phyloP scores from a whole-genome alignment of 2,329 filamentous ascomycete genomes.

The Penicillium sp. region DNA sequence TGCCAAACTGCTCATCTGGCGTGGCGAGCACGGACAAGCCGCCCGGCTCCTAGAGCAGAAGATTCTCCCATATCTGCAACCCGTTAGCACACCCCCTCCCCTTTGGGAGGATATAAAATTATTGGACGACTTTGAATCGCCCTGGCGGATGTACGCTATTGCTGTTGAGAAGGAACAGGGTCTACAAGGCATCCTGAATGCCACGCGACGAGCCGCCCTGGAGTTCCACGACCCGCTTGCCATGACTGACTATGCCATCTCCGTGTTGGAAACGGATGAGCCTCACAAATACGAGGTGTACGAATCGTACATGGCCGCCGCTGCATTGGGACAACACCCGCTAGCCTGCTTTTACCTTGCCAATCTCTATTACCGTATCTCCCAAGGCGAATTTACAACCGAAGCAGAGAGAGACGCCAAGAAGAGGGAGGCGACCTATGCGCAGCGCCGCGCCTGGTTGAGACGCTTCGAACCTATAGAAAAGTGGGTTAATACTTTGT shows the following conservation, averaged over 20 bases:
- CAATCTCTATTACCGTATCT: slow-evolving; percentile 38
- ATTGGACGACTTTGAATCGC: slow-evolving; percentile 15
- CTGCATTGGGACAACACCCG: slow-evolving; percentile 29
- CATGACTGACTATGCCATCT: slow-evolving; percentile 26
- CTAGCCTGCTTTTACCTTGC: slow-evolving; percentile 34
- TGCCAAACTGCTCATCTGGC: slow-evolving; percentile 25
- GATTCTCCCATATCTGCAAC: slow-evolving; percentile 23
- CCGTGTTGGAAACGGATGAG: slow-evolving; percentile 19
- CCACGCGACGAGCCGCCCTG: slow-evolving; percentile 26
- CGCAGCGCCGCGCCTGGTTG: background rate
- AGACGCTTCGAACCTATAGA: background rate
- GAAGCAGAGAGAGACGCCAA: slow-evolving; percentile 16
- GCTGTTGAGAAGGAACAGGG: slow-evolving; percentile 4
- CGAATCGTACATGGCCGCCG: slow-evolving; percentile 35
- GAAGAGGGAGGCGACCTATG: background rate
- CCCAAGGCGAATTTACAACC: slow-evolving; percentile 23
- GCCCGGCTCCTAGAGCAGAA: slow-evolving; percentile 24
- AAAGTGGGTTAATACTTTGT: background rate
- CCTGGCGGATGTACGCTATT: slow-evolving; percentile 30
- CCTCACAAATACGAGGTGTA: slow-evolving; percentile 25
- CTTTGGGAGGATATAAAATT: slow-evolving; percentile 13
- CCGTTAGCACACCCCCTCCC: slow-evolving; percentile 4
- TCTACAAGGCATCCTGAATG: slow-evolving; percentile 17
- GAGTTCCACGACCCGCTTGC: slow-evolving; percentile 32
- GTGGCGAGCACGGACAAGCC: slow-evolving; percentile 22